Evolutionary conservation across 208 protist genomes (phyloP).

Genomic region (Acanthamoeba triangularis): DNA sequence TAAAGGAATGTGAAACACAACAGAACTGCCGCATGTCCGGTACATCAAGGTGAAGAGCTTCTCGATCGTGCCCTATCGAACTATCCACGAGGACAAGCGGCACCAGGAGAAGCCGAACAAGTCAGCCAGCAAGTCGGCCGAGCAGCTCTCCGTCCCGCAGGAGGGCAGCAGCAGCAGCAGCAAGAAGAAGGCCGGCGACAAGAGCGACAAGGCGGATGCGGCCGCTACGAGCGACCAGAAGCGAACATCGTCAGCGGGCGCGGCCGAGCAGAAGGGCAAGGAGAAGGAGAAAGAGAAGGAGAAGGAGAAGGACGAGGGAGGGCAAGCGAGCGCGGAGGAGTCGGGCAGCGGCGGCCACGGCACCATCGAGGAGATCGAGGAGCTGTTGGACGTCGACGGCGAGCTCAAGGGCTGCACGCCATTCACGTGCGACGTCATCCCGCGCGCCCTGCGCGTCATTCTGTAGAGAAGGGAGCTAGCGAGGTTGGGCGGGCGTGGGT

Average conservation of each 20-base stretch:
- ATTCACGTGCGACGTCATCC: constrained; percentile 39
- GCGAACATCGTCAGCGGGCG: too few species aligned
- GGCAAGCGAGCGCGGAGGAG: not conserved
- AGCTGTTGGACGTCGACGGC: constrained; percentile 47
- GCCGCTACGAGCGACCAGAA: too few species aligned
- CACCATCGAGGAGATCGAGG: constrained; percentile 25
- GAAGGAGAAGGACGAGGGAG: not conserved
- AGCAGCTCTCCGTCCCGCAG: not conserved
- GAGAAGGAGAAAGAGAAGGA: not conserved
- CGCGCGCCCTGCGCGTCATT: not conserved
- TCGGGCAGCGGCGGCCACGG: not conserved
- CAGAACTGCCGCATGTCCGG: constrained; percentile 44
- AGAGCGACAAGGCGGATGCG: not conserved
- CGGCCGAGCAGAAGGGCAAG: not conserved
- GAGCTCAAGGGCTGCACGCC: constrained; percentile 62
- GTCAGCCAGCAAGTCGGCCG: not conserved
- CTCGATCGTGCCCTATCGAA: not conserved
- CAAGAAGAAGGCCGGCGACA: not conserved
- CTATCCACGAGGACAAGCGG: not conserved
- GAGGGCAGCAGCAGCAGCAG: not conserved
- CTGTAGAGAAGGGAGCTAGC: not conserved
- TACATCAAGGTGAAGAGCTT: constrained; percentile 73
- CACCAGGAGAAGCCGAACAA: not conserved
- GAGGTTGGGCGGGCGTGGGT: not conserved
- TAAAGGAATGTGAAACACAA: not conserved